These are phyloP conservation scores for Xylaria sp. DNA, from an alignment of 2,329 filamentous ascomycete species.

Conservation along the genomic window DNA sequence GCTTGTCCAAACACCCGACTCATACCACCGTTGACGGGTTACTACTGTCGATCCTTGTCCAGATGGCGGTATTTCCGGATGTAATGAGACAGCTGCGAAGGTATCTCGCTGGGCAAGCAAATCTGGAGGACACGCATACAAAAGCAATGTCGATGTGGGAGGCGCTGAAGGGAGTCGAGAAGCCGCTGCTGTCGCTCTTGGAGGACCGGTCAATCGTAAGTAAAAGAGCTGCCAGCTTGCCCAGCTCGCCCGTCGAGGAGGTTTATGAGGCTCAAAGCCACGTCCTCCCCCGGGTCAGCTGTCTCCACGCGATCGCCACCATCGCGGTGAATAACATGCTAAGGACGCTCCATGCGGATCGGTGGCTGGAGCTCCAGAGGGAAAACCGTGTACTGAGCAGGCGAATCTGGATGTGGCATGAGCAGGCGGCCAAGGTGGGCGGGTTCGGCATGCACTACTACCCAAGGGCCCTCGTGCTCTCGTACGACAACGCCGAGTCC, in stretches of 20 bases:
- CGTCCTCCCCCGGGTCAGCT: not conserved
- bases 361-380: not conserved
- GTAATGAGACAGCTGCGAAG: conserved; percentile 8
- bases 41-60: not conserved
- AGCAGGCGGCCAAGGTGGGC: conserved; percentile 3
- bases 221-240: not conserved
- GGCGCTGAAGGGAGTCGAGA: not conserved
- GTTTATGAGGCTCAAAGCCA: conserved; percentile 1
- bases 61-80: conserved; percentile 9
- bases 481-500: conserved; percentile 5
- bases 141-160: not conserved
- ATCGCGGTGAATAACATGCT: conserved; percentile 7
- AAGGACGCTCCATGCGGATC: not conserved
- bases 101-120: not conserved
- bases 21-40: not conserved
- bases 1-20: not conserved
- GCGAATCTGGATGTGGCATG: conserved; percentile 9
- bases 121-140: not conserved
- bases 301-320: conserved; percentile 1
- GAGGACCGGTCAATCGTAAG: not conserved
- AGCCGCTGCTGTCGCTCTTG: not conserved
- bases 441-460: conserved; percentile 11
- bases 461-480: conserved; percentile 5
- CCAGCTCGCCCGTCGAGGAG: conserved; percentile 1
- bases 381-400: not conserved